Conservation (phyloP, 2,329 filamentous ascomycete genomes). For the Diaporthe eres region DNA sequence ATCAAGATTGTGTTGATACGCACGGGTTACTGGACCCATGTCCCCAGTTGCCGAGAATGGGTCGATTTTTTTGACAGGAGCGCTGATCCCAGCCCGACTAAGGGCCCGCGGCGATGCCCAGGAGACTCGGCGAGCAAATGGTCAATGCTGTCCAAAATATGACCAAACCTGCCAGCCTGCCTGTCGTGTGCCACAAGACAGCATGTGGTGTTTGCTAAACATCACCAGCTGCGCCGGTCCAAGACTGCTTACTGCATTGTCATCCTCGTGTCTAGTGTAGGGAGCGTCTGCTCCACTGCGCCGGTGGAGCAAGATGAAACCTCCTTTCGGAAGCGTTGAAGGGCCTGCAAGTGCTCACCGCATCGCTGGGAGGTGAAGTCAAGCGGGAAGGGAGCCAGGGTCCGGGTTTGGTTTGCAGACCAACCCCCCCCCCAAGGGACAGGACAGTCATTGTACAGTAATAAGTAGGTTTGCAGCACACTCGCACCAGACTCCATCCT, state of each 20-base stretch:
- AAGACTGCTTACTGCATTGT: not conserved
- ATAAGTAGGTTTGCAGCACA: not conserved
- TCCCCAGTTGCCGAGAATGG: slow-evolving; percentile 19
- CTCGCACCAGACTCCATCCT: not conserved
- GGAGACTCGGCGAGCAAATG: not conserved
- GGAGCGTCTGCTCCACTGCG: not conserved
- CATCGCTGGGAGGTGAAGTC: not conserved
- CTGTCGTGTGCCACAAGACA: not conserved
- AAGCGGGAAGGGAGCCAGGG: not conserved
- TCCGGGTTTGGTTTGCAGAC: not conserved
- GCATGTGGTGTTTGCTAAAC: not conserved
- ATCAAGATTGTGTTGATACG: slow-evolving; percentile 31
- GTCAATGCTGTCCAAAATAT: not conserved
- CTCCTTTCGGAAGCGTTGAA: not conserved
- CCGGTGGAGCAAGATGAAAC: slow-evolving; percentile 8
- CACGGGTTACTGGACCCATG: slow-evolving; percentile 17
- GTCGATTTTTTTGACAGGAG: slow-evolving; percentile 11
- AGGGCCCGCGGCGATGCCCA: not conserved
- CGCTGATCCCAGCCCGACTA: slow-evolving; percentile 17
- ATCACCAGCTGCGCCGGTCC: not conserved
- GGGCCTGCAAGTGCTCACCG: not conserved
- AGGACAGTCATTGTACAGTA: too few relatives aligned
- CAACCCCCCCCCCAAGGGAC: not conserved
- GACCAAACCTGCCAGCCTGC: not conserved
- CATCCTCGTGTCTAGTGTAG: not conserved